phyloP scores from a whole-genome alignment of 306 rosid species.

The Rosa lucieae region DNA sequence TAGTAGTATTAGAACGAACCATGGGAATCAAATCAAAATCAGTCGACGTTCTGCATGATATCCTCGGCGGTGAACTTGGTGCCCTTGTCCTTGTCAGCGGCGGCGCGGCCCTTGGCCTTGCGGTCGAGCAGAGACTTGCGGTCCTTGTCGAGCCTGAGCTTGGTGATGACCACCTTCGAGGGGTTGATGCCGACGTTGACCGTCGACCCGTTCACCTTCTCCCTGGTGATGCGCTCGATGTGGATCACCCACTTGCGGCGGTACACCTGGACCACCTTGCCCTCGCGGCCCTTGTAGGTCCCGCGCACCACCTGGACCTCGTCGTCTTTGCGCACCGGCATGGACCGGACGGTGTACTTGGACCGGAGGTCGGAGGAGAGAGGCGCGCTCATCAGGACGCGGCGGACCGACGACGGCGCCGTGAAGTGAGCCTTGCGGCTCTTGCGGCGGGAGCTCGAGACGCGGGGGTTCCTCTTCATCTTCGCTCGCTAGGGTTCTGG shows the following conservation, averaged over 20 bases:
- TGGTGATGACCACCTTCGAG: conserved; percentile 67
- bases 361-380: conserved; percentile 74
- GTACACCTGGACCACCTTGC: conserved; percentile 83
- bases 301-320: conserved; percentile 90
- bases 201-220: conserved; percentile 90
- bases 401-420: conserved; percentile 77
- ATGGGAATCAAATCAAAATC: neutral
- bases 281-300: conserved; percentile 87
- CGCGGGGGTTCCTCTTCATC: conserved; percentile 79
- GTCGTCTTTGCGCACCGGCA: conserved; percentile 93
- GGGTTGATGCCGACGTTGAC: conserved; percentile 87
- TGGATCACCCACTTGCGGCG: conserved; percentile 95
- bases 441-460: conserved; percentile 81
- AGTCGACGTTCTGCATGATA: conserved; percentile 81
- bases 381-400: conserved; percentile 73
- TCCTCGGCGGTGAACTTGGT: conserved; percentile 89
- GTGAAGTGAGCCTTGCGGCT: conserved; percentile 89
- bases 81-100: conserved; percentile 90
- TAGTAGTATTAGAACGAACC: neutral
- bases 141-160: conserved; percentile 82
- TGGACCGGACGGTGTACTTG: conserved; percentile 81
- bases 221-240: conserved; percentile 85
- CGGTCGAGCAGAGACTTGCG: conserved; percentile 81
- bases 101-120: conserved; percentile 91
- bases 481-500: conserved; percentile 17